Evolutionary conservation across 176 grass and related monocot genomes (phyloP).

Genomic region (Pharus latifolius): DNA sequence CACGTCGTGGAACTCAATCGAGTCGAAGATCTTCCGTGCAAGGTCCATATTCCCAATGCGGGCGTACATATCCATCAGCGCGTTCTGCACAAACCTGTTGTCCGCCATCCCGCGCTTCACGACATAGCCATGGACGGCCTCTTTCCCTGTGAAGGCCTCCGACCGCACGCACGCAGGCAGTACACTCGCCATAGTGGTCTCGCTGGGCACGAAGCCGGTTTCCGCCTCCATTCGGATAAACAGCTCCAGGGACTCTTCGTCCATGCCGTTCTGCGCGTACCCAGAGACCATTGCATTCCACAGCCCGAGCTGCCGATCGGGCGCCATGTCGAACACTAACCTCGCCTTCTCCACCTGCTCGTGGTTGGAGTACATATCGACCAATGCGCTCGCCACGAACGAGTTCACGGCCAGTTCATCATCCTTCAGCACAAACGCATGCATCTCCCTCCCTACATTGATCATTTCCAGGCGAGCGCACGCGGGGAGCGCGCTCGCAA

Average conservation of each 20-base stretch:
- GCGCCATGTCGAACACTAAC: conserved; percentile 44
- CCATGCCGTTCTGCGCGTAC: conserved; percentile 68
- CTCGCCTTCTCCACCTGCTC: conserved; percentile 36
- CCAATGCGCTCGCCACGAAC: conserved; percentile 79
- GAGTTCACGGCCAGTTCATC: conserved; percentile 45
- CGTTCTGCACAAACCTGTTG: conserved; percentile 92
- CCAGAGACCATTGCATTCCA: conserved; percentile 97
- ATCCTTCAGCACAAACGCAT: conserved; percentile 55
- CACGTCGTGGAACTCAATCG: conserved; percentile 46
- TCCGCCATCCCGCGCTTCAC: conserved; percentile 63
- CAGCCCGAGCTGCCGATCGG: conserved; percentile 40
- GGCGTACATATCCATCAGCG: conserved; percentile 93
- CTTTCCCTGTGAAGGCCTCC: conserved; percentile 51
- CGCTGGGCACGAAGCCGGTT: conserved; percentile 51
- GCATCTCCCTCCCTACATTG: conserved; percentile 48
- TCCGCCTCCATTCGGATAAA: conserved; percentile 57
- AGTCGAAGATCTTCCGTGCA: conserved; percentile 51
- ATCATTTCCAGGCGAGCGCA: conserved; percentile 51
- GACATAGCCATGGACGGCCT: conserved; percentile 77
- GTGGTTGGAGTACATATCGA: conserved; percentile 82
- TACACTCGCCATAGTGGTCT: conserved; percentile 79
- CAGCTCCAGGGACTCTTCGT: conserved; percentile 55
- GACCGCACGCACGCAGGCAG: conserved; percentile 63
- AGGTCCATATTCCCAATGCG: conserved; percentile 61
- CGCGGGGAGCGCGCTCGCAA: conserved; percentile 74